Evolutionary conservation across 2,329 filamentous ascomycete genomes (phyloP), one percentile per base, ranked within the genome.

Genomic region (Chaetomium globosum): DNA sequence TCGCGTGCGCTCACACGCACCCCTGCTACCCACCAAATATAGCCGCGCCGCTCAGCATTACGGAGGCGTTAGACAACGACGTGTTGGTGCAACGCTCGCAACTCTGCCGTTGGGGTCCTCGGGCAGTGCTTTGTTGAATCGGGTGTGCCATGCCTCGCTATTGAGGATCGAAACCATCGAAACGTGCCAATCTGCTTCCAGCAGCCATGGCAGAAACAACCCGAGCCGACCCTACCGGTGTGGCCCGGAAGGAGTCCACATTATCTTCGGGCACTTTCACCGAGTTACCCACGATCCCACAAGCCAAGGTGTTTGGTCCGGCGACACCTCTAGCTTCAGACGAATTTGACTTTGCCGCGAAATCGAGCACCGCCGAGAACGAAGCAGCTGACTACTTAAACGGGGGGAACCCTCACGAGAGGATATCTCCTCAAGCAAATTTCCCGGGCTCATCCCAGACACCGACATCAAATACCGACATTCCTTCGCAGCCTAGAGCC

Each of bases 301-400:
- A 72, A 55, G 70, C 68, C 19, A 67, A 66, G 30, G 55, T 67
- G 13, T 61, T 70, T 21, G 68, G 61, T n/a, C 57, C 56, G 12
- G n/a, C 64, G 36, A 64, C 70, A 9, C 68, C 71, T 8, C 61
- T 68, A 59, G 68, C 67, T 63, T 72, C 72, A 46, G 72, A 73
- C 64, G 61, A 70, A 36, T 69, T 71, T 65, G 72, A 74, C 58
- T 74, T 74, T 53, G 72, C 71, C 26, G 60, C 68, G 13, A 66
- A 66, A 46, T 61, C 69, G n/a, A 62, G 61, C 10, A 36, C 55
- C 23, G 43, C 64, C 48, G 69, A 69, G 36, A 63, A 63, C n/a
- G 70, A 74, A 51, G 72, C 78, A 10, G 67, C 73, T 13, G 79
- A 81, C 67, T 78, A 80, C 67, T 51, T 80, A 39, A 79, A 79